Base-by-base conservation (phyloP, 805 yeast species). In the Yamadazyma phyllophila region DNA sequence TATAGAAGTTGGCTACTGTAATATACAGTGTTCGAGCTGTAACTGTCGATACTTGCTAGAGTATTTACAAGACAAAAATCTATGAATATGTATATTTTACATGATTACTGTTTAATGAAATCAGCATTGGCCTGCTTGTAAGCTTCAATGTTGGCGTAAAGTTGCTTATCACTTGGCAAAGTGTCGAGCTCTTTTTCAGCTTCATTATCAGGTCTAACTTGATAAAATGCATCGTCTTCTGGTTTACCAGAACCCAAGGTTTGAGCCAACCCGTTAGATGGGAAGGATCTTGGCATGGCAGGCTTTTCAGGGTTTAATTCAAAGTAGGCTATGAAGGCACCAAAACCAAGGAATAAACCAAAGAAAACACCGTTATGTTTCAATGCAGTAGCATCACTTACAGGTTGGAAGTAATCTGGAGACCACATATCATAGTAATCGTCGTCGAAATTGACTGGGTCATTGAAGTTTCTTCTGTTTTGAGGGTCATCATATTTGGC, bases 371-470 rank as follows among this genome's bases (percentile, higher is more conserved):
- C 67, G 51, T 82, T 77, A 62, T 80, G 80, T 54, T 66, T 74
- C 43, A 81, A 63, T 1, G 96, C 95, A 27, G 78, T 75, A 38
- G 65, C 60, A 64, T 85, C 84, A 33, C 77, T 68, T 29, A 81
- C 85, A 32, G 71, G 63, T 55, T 82, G 81, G 62, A 73, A 80
- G 59, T 82, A 77, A 59, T 88, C 95, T 10, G 96, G 94, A 7
- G 96, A 79, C 96, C 96, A 88, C 74, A 86, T 76, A 63, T 88
- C 91, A 59, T 82, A 73, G 63, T 79, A 69, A 59, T 88, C 96
- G 54, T 83, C 85, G 56, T 82, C 80, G 45, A 82, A 80, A 61
- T 82, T 82, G 52, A 87, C 63, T 26, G 89, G 87, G 51, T 88
- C 90, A 52, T 80, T 77, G 53, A 78, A 73, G 71, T 88, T 87